Evolutionary conservation across 257 asterid genomes (phyloP).

Genomic region (Anisodus acutangulus): DNA sequence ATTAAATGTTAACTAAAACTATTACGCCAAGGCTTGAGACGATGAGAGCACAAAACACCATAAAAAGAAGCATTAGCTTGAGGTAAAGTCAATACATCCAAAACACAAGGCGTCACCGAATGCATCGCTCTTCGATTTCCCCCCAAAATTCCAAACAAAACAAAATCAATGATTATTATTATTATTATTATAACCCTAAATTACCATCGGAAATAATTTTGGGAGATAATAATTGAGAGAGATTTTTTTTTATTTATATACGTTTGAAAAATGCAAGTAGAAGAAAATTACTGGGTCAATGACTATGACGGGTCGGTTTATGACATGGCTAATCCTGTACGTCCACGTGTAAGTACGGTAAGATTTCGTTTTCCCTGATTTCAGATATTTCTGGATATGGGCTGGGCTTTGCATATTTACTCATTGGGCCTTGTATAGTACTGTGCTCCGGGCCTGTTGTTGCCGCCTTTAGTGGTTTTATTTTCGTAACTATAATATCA

Average conservation of each 20-base stretch:
- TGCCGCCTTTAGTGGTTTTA: too few species aligned
- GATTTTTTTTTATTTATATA: too few species aligned
- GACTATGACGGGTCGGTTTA: not conserved
- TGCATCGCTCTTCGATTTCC: constrained; percentile 52
- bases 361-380: not conserved
- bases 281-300: constrained; percentile 6
- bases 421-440: not conserved
- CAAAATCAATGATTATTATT: not conserved
- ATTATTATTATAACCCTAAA: not conserved
- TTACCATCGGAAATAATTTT: not conserved
- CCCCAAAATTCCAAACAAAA: constrained; percentile 8
- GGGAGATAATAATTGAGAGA: not conserved
- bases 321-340: not conserved
- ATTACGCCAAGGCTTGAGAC: constrained; percentile 75
- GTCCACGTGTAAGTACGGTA: not conserved
- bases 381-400: not conserved
- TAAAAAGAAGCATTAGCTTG: constrained; percentile 44
- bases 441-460: not conserved
- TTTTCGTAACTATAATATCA: too few species aligned
- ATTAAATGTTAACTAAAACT: constrained; percentile 69
- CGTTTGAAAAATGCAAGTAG: not conserved
- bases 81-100: constrained; percentile 45
- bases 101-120: constrained; percentile 68
- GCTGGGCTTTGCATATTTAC: not conserved
- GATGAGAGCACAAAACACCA: constrained; percentile 70